Conservation (phyloP, 257 asterid genomes). For the Solanum appendiculatum region DNA sequence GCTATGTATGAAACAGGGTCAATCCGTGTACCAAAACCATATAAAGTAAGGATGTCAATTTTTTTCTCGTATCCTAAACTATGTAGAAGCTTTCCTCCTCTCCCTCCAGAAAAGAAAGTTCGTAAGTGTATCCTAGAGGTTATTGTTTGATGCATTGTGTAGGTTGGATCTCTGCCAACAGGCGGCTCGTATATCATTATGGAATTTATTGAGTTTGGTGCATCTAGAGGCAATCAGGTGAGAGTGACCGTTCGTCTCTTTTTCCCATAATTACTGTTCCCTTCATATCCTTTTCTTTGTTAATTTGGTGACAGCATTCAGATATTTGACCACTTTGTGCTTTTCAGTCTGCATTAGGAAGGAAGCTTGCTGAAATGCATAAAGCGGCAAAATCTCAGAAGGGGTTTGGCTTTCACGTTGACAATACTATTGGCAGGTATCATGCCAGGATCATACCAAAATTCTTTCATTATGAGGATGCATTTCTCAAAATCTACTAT, state of each 20-base stretch:
- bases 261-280: neutral
- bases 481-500: neutral
- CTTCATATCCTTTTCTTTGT: neutral
- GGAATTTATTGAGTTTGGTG: constrained; percentile 86
- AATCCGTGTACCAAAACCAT: constrained; percentile 85
- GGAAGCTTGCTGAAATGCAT: constrained; percentile 98
- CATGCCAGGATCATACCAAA: neutral
- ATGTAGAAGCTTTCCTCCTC: neutral
- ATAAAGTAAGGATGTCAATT: constrained; percentile 34
- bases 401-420: constrained; percentile 85
- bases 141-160: constrained; percentile 2
- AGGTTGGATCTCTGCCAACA: constrained; percentile 79
- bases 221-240: constrained; percentile 75
- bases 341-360: constrained; percentile 79
- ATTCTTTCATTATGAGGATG: neutral
- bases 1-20: constrained; percentile 82
- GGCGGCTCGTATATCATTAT: constrained; percentile 91
- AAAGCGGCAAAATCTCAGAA: constrained; percentile 62
- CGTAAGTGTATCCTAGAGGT: neutral
- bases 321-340: constrained; percentile 21
- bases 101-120: neutral
- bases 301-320: neutral
- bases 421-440: constrained; percentile 93
- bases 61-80: neutral
- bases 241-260: constrained; percentile 13